These are phyloP conservation scores for Vitis hybrid DNA, from an alignment of 177 flowering plant genomes.

Conservation along the genomic window DNA sequence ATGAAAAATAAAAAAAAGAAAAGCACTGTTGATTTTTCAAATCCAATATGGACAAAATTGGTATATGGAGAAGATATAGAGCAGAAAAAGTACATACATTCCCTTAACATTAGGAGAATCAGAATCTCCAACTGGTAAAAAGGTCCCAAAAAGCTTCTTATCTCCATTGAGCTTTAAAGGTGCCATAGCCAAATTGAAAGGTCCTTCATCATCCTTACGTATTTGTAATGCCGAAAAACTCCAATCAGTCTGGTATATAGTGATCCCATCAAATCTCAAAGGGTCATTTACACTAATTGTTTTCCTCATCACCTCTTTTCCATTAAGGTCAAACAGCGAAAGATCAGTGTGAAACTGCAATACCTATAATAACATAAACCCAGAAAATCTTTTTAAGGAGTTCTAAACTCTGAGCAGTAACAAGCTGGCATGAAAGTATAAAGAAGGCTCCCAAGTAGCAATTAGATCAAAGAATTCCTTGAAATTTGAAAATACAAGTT, in stretches of 20 bases:
- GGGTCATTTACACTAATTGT: slow-evolving; percentile 97
- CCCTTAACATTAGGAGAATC: slow-evolving; percentile 78
- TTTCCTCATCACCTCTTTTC: slow-evolving; percentile 93
- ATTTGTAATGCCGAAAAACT: slow-evolving; percentile 85
- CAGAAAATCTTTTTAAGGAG: background rate
- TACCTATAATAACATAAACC: slow-evolving; percentile 43
- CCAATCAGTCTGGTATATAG: slow-evolving; percentile 97
- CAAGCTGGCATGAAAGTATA: too few species aligned
- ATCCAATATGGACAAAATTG: background rate
- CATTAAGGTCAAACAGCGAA: slow-evolving; percentile 68
- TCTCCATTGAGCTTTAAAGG: slow-evolving; percentile 88
- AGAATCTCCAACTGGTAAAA: slow-evolving; percentile 73
- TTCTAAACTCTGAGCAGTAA: too few species aligned
- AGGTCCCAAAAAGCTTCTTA: slow-evolving; percentile 93
- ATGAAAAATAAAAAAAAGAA: background rate
- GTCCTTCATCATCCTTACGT: slow-evolving; percentile 80
- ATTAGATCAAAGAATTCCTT: too few species aligned
- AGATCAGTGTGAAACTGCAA: slow-evolving; percentile 87
- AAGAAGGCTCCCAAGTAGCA: too few species aligned
- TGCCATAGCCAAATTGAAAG: slow-evolving; percentile 96
- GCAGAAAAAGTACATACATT: slow-evolving; percentile 54
- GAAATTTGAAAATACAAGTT: too few species aligned
- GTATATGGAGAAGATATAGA: background rate
- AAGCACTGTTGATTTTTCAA: background rate
- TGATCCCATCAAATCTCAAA: slow-evolving; percentile 83